phyloP scores from a whole-genome alignment of 106 monocot genomes.

The Agapanthus africanus region DNA sequence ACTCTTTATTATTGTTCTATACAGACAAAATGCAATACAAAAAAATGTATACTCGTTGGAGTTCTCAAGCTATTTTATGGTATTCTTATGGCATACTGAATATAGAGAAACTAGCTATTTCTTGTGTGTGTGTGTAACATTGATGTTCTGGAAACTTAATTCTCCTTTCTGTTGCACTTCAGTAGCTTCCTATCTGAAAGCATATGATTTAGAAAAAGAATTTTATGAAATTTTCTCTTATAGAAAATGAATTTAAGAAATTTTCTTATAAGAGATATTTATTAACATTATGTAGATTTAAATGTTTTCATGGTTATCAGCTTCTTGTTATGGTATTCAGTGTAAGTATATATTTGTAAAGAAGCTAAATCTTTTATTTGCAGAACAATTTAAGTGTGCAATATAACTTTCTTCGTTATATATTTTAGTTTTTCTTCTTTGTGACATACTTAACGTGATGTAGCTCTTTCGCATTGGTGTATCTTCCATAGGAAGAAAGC shows the following conservation, averaged over 20 bases:
- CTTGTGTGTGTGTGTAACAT: too few species aligned
- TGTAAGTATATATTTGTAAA: not conserved
- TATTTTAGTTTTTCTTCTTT: not conserved
- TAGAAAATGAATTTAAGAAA: too few species aligned
- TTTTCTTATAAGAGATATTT: slow-evolving; percentile 1
- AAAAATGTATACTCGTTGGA: not conserved
- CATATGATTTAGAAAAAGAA: too few species aligned
- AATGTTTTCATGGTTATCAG: not conserved
- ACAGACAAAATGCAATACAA: not conserved
- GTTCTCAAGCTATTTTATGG: too few species aligned
- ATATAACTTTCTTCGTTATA: not conserved
- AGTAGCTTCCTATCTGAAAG: not conserved
- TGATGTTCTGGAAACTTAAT: not conserved
- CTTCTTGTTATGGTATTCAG: not conserved
- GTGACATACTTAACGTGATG: slow-evolving; percentile 35
- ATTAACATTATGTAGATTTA: not conserved
- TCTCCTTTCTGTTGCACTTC: not conserved
- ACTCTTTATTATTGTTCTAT: not conserved
- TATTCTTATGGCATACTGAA: too few species aligned
- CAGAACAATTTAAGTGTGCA: not conserved
- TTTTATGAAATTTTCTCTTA: too few species aligned
- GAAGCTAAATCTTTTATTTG: not conserved
- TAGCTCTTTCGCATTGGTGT: slow-evolving; percentile 95
- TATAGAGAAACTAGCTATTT: too few species aligned
- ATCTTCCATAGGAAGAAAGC: slow-evolving; percentile 91